phyloP scores from a whole-genome alignment of 169 alveolate species.

The Pseudocohnilembus persalinus region DNA sequence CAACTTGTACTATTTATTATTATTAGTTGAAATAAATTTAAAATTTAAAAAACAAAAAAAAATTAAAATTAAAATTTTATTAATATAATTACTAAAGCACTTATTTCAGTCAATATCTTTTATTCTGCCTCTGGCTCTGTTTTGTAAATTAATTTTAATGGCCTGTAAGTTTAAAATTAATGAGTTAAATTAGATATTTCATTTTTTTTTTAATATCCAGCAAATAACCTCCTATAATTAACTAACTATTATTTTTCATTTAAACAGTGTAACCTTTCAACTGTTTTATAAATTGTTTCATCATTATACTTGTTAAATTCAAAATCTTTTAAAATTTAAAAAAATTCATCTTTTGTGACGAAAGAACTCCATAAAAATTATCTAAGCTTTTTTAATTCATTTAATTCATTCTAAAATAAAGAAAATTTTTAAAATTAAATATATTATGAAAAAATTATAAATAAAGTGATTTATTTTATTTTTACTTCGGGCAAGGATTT shows the following conservation, averaged over 20 bases:
- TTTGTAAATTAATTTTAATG: no score
- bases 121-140: background rate
- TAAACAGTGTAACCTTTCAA: constrained; percentile 6
- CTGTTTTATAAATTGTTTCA: background rate
- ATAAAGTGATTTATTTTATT: no score
- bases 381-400: constrained; percentile 8
- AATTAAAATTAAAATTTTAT: no score
- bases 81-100: no score
- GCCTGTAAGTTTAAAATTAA: no score
- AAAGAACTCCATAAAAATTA: constrained; percentile 7
- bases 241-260: constrained; percentile 8
- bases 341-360: constrained; percentile 23
- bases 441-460: no score
- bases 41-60: no score
- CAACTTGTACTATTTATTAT: background rate
- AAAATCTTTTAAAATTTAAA: background rate
- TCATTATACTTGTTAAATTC: constrained; percentile 4
- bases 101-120: no score
- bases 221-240: background rate
- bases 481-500: background rate
- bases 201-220: background rate
- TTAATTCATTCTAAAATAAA: background rate
- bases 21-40: no score
- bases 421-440: no score
- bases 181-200: background rate